Percentiles rank a stretch among this genome's conserved stretches.
Evolutionary conservation across 768 basidiomycete species (phyloP).

Genomic region (Auricularia auricula-judae): DNA sequence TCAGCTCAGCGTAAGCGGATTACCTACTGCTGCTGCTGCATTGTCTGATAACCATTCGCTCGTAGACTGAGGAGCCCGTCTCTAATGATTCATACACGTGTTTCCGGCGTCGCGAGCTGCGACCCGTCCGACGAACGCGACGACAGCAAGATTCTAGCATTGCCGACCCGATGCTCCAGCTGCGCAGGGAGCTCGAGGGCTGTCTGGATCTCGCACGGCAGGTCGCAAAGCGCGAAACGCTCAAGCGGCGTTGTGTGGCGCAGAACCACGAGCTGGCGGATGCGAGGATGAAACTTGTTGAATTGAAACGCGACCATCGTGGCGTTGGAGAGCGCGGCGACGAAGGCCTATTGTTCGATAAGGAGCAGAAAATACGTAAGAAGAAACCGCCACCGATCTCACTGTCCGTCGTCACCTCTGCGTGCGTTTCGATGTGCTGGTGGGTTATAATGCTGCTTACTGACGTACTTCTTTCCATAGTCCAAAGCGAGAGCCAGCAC

Average conservation of each 20-base stretch:
- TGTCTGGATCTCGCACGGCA: conserved; percentile 64
- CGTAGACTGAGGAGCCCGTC: conserved; percentile 63
- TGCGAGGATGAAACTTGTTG: conserved; percentile 58
- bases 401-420: background rate
- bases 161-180: conserved; percentile 76
- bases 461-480: background rate
- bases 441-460: background rate
- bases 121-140: conserved; percentile 88
- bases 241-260: conserved; percentile 55
- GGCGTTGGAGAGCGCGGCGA: conserved; percentile 49
- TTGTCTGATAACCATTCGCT: conserved; percentile 30
- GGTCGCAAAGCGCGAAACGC: conserved; percentile 58
- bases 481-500: background rate
- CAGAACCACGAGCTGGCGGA: conserved; percentile 67
- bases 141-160: conserved; percentile 73
- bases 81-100: conserved; percentile 90
- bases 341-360: conserved; percentile 64
- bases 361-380: conserved; percentile 44
- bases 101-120: conserved; percentile 91
- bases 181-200: conserved; percentile 67
- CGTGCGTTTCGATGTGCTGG: background rate
- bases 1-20: conserved; percentile 59
- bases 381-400: background rate
- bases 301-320: conserved; percentile 71
- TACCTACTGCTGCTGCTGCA: conserved; percentile 6